A percentile compares a stretch with the other conserved stretches of the same genome.
Evolutionary conservation across 495 filamentous ascomycete genomes (phyloP).

Genomic region (Neurospora sp.): DNA sequence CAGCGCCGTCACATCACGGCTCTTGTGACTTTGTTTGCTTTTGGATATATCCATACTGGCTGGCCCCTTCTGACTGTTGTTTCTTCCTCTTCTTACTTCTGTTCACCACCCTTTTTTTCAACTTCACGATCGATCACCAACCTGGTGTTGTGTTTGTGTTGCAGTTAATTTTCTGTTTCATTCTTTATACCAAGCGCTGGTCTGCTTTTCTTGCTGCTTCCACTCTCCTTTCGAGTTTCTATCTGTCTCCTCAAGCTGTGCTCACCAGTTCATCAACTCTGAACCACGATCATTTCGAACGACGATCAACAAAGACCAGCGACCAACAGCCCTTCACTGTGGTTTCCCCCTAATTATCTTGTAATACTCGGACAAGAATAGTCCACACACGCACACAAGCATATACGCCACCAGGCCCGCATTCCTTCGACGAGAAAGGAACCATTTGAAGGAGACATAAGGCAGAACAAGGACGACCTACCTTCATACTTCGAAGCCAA

Average conservation of each 20-base stretch:
- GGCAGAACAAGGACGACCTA: constrained; percentile 2
- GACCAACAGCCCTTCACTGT: neutral
- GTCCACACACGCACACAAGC: neutral
- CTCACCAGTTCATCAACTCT: neutral
- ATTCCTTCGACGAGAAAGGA: constrained; percentile 21
- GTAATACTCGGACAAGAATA: constrained; percentile 21
- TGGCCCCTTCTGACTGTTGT: constrained; percentile 5
- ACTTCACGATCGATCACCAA: neutral
- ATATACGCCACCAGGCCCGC: constrained; percentile 21
- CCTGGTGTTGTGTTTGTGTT: constrained; percentile 22
- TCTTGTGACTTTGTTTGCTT: neutral
- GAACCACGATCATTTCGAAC: neutral
- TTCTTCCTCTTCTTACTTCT: constrained; percentile 15
- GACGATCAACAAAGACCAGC: neutral
- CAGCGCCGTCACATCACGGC: neutral
- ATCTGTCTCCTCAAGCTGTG: constrained; percentile 10
- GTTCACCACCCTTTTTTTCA: constrained; percentile 7
- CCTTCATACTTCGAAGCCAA: neutral
- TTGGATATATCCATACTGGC: neutral
- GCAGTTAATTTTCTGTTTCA: constrained; percentile 15
- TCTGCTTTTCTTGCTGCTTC: constrained; percentile 34
- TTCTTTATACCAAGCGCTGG: constrained; percentile 38
- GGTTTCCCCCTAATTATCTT: constrained; percentile 25
- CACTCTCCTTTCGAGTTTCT: constrained; percentile 21
- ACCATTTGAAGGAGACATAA: neutral